Evolutionary conservation across 2,329 filamentous ascomycete genomes (phyloP).

Genomic region (Pochonia chlamydosporia): DNA sequence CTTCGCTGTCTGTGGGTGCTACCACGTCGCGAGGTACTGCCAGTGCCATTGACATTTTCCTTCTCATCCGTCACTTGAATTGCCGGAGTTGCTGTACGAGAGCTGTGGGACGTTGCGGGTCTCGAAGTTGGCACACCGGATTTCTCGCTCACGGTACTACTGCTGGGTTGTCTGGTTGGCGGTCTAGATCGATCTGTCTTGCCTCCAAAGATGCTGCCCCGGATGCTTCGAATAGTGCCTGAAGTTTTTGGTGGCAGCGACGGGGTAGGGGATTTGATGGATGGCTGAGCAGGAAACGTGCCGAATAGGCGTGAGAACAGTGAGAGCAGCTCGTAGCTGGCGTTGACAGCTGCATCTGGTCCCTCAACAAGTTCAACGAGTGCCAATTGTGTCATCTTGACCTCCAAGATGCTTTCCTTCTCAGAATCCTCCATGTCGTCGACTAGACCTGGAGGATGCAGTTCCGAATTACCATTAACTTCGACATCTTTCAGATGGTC

Average conservation of each 20-base stretch:
- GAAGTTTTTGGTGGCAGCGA: conserved; percentile 61
- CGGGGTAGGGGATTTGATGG: conserved; percentile 32
- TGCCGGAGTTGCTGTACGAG: conserved; percentile 49
- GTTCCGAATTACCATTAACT: conserved; percentile 16
- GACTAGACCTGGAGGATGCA: conserved; percentile 46
- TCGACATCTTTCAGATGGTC: conserved; percentile 60
- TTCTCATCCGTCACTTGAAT: conserved; percentile 64
- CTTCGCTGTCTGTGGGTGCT: conserved; percentile 35
- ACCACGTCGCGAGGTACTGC: conserved; percentile 23
- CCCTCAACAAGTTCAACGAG: conserved; percentile 80
- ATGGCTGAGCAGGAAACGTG: conserved; percentile 40
- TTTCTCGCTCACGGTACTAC: conserved; percentile 30
- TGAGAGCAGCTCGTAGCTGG: conserved; percentile 75
- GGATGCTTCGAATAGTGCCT: conserved; percentile 64
- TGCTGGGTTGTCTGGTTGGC: conserved; percentile 35
- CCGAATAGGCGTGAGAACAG: conserved; percentile 80
- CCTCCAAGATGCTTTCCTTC: conserved; percentile 81
- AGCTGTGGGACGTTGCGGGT: conserved; percentile 39
- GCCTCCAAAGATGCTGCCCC: conserved; percentile 71
- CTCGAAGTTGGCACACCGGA: conserved; percentile 21
- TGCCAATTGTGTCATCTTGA: conserved; percentile 90
- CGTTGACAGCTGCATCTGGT: conserved; percentile 79
- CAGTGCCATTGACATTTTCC: conserved; percentile 42
- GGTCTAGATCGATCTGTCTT: conserved; percentile 41
- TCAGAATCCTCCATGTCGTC: conserved; percentile 80